Evolutionary conservation across 2,329 filamentous ascomycete genomes (phyloP).

Genomic region (Sporothrix globosa): DNA sequence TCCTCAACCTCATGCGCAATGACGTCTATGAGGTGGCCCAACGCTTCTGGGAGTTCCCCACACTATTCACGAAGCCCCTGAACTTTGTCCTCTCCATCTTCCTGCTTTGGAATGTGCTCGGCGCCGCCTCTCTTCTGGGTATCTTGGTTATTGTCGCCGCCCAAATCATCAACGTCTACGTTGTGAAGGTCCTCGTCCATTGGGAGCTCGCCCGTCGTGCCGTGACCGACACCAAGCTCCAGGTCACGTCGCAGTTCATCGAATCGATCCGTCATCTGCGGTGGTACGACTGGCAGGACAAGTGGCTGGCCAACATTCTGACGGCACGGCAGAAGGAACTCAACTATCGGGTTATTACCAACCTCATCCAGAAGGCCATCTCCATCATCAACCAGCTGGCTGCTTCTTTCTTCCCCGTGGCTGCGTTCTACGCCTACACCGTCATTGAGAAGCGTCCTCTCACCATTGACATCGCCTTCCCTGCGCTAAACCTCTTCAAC

Average conservation of each 20-base stretch:
- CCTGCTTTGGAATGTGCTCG: slow-evolving; percentile 77
- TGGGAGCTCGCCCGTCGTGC: slow-evolving; percentile 72
- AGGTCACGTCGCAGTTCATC: slow-evolving; percentile 82
- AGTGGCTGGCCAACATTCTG: slow-evolving; percentile 73
- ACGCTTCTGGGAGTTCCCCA: slow-evolving; percentile 83
- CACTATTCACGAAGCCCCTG: slow-evolving; percentile 74
- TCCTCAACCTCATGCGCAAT: slow-evolving; percentile 81
- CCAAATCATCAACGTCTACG: slow-evolving; percentile 68
- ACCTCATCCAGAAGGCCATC: slow-evolving; percentile 65
- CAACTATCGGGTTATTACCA: slow-evolving; percentile 64
- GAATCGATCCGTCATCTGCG: slow-evolving; percentile 80
- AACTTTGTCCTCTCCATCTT: slow-evolving; percentile 73
- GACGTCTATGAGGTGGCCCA: slow-evolving; percentile 84
- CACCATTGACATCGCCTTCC: slow-evolving; percentile 82
- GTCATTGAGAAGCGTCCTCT: slow-evolving; percentile 68
- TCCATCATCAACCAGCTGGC: slow-evolving; percentile 70
- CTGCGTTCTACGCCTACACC: slow-evolving; percentile 81
- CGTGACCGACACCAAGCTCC: slow-evolving; percentile 76
- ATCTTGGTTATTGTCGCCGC: slow-evolving; percentile 69
- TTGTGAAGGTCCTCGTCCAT: slow-evolving; percentile 67
- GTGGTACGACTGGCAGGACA: slow-evolving; percentile 81
- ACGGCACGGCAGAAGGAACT: slow-evolving; percentile 69
- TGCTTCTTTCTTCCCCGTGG: slow-evolving; percentile 75
- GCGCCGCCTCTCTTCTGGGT: slow-evolving; percentile 76
- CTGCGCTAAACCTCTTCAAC: slow-evolving; percentile 77